These are phyloP conservation scores for Lasiosphaeriaceae sp. DNA, from an alignment of 495 filamentous ascomycete genomes.

Conservation along the genomic window DNA sequence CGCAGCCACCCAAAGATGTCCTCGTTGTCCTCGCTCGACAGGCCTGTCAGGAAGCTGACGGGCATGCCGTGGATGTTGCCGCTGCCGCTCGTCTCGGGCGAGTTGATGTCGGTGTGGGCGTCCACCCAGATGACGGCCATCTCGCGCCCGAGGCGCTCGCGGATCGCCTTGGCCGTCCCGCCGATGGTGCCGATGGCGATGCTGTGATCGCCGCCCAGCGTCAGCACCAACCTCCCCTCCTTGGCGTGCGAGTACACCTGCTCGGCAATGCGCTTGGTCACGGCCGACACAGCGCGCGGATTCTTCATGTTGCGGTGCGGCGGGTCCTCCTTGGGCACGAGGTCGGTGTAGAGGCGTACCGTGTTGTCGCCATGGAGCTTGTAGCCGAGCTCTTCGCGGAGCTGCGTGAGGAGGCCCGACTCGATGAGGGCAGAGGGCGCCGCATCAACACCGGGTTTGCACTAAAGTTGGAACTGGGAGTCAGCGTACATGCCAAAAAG, in stretches of 20 bases:
- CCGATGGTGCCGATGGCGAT: conserved; percentile 93
- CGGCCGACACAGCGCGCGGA: conserved; percentile 80
- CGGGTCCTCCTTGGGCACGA: conserved; percentile 70
- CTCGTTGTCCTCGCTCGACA: conserved; percentile 67
- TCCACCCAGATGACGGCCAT: conserved; percentile 98
- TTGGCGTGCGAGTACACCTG: conserved; percentile 87
- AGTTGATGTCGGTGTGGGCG: conserved; percentile 96
- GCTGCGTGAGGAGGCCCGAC: conserved; percentile 78
- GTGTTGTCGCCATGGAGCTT: conserved; percentile 77
- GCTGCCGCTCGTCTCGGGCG: conserved; percentile 80
- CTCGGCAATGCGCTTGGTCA: conserved; percentile 72
- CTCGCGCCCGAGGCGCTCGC: conserved; percentile 75
- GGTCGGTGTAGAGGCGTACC: conserved; percentile 77
- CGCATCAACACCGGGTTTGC: conserved; percentile 88
- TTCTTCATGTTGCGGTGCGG: conserved; percentile 89
- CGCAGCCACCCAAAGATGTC: conserved; percentile 87
- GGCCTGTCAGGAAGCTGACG: conserved; percentile 82
- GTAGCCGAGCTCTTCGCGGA: conserved; percentile 82
- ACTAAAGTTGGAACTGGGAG: conserved; percentile 43
- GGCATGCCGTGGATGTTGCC: conserved; percentile 99
- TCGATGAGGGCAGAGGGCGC: conserved; percentile 89
- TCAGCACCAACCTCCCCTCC: conserved; percentile 83
- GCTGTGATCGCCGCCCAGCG: conserved; percentile 91
- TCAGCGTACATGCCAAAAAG: conserved; percentile 7
- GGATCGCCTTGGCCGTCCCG: conserved; percentile 77